Percentiles rank a stretch among this genome's conserved stretches.
Conservation (phyloP, 2,329 filamentous ascomycete genomes). For the Samsoniella hepiali region DNA sequence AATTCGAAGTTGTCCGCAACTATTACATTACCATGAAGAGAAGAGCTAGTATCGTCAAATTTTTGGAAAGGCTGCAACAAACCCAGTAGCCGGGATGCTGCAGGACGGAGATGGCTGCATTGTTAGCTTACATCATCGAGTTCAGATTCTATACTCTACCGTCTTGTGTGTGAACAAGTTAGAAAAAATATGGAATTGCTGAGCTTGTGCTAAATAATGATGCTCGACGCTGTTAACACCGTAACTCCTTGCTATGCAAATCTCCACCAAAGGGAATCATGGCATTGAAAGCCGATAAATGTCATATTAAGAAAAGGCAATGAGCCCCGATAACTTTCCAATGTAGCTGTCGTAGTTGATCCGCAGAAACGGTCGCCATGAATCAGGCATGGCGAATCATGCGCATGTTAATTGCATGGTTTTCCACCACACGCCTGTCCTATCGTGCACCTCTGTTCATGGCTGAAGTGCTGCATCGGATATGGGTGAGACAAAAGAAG, state of each 20-base stretch:
- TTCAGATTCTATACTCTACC: neutral
- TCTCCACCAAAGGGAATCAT: too few relatives aligned
- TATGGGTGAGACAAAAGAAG: constrained; percentile 5
- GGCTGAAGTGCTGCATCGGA: neutral
- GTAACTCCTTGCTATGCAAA: constrained; percentile 7
- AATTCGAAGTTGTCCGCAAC: constrained; percentile 29
- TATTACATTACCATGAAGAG: constrained; percentile 37
- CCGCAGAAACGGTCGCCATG: neutral
- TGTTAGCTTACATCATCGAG: neutral
- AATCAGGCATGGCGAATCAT: neutral
- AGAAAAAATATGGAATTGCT: neutral
- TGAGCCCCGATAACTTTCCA: neutral
- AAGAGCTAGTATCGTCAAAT: constrained; percentile 25
- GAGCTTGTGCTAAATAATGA: constrained; percentile 10
- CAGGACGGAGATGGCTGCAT: neutral
- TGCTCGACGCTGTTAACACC: neutral
- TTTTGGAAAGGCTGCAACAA: constrained; percentile 16
- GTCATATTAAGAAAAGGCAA: neutral
- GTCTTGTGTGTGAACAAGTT: neutral
- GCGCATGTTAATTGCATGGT: constrained; percentile 9
- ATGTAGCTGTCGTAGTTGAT: constrained; percentile 12
- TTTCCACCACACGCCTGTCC: neutral
- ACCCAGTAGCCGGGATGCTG: neutral
- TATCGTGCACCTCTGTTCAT: constrained; percentile 2
- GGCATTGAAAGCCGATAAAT: neutral